Evolutionary conservation across 2,329 filamentous ascomycete genomes (phyloP).

Genomic region (Fusarium illudens): DNA sequence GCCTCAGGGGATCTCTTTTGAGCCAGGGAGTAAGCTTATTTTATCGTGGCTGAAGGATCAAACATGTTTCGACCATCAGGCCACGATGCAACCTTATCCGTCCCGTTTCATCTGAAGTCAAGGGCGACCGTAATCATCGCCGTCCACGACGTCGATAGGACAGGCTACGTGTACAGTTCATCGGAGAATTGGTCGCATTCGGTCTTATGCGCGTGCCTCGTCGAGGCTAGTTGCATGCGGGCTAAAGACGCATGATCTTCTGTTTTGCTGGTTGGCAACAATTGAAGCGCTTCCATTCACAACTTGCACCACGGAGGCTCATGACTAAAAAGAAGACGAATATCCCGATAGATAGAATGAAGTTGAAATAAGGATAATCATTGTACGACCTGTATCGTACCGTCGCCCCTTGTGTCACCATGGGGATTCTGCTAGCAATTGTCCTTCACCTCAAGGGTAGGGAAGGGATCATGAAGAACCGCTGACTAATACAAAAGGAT

Average conservation of each 20-base stretch:
- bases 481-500: too few relatives aligned
- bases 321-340: too few relatives aligned
- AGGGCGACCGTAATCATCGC: background rate
- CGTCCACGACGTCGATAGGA: background rate
- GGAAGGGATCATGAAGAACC: too few relatives aligned
- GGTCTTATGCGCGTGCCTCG: background rate
- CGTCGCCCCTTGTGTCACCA: too few relatives aligned
- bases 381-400: too few relatives aligned
- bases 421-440: too few relatives aligned
- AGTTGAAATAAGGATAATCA: too few relatives aligned
- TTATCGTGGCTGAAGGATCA: background rate
- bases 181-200: background rate
- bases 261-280: too few relatives aligned
- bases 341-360: too few relatives aligned
- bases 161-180: background rate
- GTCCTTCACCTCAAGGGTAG: too few relatives aligned
- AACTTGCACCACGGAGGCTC: too few relatives aligned
- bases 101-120: background rate
- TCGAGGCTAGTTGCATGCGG: background rate
- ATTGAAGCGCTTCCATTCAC: too few relatives aligned
- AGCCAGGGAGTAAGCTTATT: background rate
- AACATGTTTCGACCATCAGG: background rate
- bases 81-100: background rate
- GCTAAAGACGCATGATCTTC: background rate
- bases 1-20: background rate